A percentile compares a stretch with the other conserved stretches of the same genome.
Evolutionary conservation across 2,329 filamentous ascomycete species (phyloP).

Genomic region (Claviceps capensis): DNA sequence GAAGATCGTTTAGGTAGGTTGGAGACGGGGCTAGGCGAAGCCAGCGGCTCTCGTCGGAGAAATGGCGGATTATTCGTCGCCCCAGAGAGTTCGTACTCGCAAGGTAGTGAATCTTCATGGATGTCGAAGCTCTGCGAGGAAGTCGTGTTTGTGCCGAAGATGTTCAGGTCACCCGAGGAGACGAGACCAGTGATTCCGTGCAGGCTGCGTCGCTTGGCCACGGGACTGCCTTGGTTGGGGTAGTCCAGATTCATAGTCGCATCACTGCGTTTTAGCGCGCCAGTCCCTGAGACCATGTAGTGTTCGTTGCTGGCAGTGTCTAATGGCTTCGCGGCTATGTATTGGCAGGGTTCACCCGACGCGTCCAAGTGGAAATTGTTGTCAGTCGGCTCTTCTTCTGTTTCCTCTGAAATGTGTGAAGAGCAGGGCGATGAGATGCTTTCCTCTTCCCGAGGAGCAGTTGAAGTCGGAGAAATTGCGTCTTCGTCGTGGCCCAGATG

Average conservation of each 20-base stretch:
- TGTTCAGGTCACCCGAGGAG: conserved; percentile 47
- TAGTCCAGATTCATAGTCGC: conserved; percentile 79
- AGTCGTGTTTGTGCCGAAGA: conserved; percentile 51
- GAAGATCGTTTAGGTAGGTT: conserved; percentile 55
- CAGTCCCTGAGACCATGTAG: conserved; percentile 34
- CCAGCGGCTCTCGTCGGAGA: conserved; percentile 22
- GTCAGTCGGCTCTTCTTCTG: conserved; percentile 32
- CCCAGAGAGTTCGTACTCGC: conserved; percentile 41
- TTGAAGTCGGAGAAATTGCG: conserved; percentile 19
- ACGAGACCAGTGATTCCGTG: conserved; percentile 57
- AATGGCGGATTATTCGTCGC: conserved; percentile 8
- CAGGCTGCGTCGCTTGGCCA: conserved; percentile 80
- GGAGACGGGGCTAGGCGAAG: conserved; percentile 33
- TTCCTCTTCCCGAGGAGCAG: conserved; percentile 26
- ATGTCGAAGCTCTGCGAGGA: conserved; percentile 35
- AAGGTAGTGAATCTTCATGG: conserved; percentile 30
- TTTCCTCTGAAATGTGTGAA: conserved; percentile 24
- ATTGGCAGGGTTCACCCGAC: conserved; percentile 34
- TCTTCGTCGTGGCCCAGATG: conserved; percentile 44
- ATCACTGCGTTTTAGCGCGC: conserved; percentile 85
- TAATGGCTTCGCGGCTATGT: conserved; percentile 35
- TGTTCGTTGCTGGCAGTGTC: conserved; percentile 25
- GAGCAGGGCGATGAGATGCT: conserved; percentile 26
- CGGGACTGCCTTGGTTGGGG: conserved; percentile 64
- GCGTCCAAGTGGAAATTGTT: conserved; percentile 46